Conservation (phyloP, 2,329 filamentous ascomycete genomes). For the Myotisia sp. region DNA sequence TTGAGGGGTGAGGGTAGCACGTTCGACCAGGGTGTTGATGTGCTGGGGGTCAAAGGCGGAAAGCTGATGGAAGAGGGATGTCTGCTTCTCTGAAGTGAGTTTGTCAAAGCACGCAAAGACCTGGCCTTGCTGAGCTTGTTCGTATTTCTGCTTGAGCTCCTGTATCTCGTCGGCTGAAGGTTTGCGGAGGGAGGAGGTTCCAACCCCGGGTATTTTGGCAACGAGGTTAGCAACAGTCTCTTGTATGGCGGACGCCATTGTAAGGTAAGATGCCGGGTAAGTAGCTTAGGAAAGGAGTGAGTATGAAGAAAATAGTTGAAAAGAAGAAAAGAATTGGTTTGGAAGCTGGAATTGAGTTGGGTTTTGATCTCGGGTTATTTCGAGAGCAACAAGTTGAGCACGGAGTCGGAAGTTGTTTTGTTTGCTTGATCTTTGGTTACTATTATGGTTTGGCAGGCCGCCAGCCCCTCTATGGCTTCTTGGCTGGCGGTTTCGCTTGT, state of each 20-base stretch:
- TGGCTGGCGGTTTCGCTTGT: no score
- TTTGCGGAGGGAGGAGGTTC: conserved; percentile 20
- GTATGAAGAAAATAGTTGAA: no score
- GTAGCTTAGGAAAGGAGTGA: no score
- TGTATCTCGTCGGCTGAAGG: conserved; percentile 53
- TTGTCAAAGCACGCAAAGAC: conserved; percentile 80
- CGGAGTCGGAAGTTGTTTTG: no score
- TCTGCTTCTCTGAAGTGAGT: conserved; percentile 59
- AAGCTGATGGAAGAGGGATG: conserved; percentile 66
- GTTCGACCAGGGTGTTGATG: conserved; percentile 84
- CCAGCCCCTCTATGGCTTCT: no score
- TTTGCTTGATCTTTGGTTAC: no score
- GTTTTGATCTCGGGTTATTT: no score
- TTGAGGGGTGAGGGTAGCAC: conserved; percentile 54
- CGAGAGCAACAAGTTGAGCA: no score
- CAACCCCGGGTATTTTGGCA: conserved; percentile 28
- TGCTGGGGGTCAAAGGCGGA: conserved; percentile 64
- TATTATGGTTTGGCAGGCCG: no score
- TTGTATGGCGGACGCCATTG: conserved; percentile 29
- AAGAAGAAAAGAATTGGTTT: no score
- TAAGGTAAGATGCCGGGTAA: conserved; percentile 10
- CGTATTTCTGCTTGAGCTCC: conserved; percentile 57
- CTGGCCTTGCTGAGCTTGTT: conserved; percentile 61
- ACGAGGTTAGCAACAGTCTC: conserved; percentile 36
- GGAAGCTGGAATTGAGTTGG: no score